phyloP scores from a whole-genome alignment of 2,329 filamentous ascomycete species.

The Paecilomyces sp. region DNA sequence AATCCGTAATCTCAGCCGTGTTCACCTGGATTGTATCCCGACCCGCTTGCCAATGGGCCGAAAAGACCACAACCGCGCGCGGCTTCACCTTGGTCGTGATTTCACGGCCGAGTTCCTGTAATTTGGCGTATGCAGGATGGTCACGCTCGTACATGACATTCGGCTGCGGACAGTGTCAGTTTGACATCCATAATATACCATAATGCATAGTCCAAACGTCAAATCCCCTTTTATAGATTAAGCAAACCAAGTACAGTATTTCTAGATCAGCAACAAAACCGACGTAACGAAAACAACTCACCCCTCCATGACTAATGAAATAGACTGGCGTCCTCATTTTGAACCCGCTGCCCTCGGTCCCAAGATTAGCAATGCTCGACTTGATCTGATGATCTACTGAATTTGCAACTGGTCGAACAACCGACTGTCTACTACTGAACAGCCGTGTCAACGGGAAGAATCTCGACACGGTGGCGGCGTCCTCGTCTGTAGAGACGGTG shows the following conservation, averaged over 20 bases:
- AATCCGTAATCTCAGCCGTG: constrained; percentile 53
- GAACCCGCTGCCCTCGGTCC: background rate
- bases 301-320: constrained; percentile 45
- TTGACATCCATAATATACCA: background rate
- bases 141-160: constrained; percentile 61
- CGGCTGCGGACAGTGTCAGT: constrained; percentile 32
- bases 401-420: background rate
- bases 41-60: constrained; percentile 65
- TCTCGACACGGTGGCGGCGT: background rate
- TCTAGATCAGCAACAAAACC: background rate
- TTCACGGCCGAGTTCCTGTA: constrained; percentile 60
- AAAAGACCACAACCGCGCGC: constrained; percentile 67
- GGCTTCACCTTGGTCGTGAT: constrained; percentile 65
- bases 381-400: background rate
- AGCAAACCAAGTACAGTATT: background rate
- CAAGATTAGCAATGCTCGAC: background rate
- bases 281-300: constrained; percentile 13
- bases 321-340: constrained; percentile 43
- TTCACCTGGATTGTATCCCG: constrained; percentile 57
- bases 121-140: constrained; percentile 59
- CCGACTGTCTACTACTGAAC: background rate
- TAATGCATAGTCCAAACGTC: background rate
- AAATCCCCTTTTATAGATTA: background rate
- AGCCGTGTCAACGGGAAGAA: background rate
- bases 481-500: background rate